Conservation (phyloP, 257 asterid species). For the Solanum medicagineum region DNA sequence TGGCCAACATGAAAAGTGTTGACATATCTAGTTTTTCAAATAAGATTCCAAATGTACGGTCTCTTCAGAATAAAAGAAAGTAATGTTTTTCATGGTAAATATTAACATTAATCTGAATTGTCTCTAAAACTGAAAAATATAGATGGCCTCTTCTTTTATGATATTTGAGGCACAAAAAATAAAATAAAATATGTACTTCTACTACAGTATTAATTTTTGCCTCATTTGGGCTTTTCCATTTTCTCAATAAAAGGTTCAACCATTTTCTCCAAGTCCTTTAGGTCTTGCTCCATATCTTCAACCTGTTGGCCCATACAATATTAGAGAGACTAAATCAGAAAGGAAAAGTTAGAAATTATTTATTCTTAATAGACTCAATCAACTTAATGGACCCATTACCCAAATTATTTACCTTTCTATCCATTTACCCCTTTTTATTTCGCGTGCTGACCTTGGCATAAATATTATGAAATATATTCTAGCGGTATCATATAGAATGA, state of each 20-base stretch:
- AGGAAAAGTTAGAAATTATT: too few species aligned
- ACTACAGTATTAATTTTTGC: conserved; percentile 2
- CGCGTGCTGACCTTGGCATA: too few species aligned
- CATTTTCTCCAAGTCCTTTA: conserved; percentile 37
- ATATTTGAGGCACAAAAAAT: background rate
- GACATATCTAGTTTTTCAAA: too few species aligned
- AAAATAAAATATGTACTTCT: background rate
- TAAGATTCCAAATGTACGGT: too few species aligned
- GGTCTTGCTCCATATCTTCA: conserved; percentile 48
- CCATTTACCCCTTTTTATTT: too few species aligned
- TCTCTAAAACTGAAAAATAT: background rate
- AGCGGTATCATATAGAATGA: too few species aligned
- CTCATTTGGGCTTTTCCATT: conserved; percentile 2
- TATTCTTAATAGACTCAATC: too few species aligned
- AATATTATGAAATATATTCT: too few species aligned
- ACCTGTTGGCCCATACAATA: conserved; percentile 15
- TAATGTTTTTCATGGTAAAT: background rate
- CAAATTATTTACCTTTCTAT: too few species aligned
- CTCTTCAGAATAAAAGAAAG: background rate
- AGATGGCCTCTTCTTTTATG: background rate
- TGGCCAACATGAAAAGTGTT: too few species aligned
- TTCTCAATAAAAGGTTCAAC: conserved; percentile 39
- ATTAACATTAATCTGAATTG: background rate
- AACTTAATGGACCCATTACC: too few species aligned
- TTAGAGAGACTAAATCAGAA: background rate